These are phyloP conservation scores for Aspergillus neoniger DNA, from an alignment of 2,329 filamentous ascomycete genomes.

Conservation along the genomic window DNA sequence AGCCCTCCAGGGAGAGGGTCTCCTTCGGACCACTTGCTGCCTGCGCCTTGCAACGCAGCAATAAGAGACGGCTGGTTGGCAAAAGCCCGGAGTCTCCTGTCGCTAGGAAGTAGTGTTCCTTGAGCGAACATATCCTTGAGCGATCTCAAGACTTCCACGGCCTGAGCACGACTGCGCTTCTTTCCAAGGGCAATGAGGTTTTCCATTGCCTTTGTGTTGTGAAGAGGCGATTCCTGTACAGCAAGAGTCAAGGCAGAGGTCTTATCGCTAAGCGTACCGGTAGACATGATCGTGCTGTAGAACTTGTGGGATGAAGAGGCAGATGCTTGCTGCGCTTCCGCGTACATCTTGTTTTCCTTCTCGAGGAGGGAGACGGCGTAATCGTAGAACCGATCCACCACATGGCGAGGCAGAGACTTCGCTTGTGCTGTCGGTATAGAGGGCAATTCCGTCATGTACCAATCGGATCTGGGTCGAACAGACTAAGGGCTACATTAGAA, in stretches of 20 bases:
- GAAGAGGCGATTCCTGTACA: conserved; percentile 92
- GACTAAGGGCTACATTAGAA: conserved; percentile 44
- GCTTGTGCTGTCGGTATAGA: conserved; percentile 52
- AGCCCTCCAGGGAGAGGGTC: conserved; percentile 73
- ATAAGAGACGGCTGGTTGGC: conserved; percentile 75
- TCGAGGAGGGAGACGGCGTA: conserved; percentile 76
- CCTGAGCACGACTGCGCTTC: conserved; percentile 91
- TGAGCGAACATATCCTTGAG: conserved; percentile 92
- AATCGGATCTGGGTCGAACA: conserved; percentile 66
- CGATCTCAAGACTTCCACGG: conserved; percentile 87
- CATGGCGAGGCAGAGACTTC: conserved; percentile 50
- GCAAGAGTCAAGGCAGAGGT: conserved; percentile 92
- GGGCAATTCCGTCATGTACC: conserved; percentile 63
- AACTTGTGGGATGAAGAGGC: conserved; percentile 91
- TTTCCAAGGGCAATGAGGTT: conserved; percentile 78
- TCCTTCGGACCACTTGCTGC: conserved; percentile 66
- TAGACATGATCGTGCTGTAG: conserved; percentile 94
- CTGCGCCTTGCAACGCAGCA: conserved; percentile 65
- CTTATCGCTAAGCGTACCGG: conserved; percentile 94
- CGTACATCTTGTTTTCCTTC: conserved; percentile 74
- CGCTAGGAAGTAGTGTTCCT: conserved; percentile 77
- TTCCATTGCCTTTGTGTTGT: conserved; percentile 88
- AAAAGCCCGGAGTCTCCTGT: conserved; percentile 80
- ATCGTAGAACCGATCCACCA: conserved; percentile 59
- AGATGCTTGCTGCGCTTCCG: conserved; percentile 67